Base-by-base conservation (phyloP, 805 yeast genomes). In the Candida hungchunana region DNA sequence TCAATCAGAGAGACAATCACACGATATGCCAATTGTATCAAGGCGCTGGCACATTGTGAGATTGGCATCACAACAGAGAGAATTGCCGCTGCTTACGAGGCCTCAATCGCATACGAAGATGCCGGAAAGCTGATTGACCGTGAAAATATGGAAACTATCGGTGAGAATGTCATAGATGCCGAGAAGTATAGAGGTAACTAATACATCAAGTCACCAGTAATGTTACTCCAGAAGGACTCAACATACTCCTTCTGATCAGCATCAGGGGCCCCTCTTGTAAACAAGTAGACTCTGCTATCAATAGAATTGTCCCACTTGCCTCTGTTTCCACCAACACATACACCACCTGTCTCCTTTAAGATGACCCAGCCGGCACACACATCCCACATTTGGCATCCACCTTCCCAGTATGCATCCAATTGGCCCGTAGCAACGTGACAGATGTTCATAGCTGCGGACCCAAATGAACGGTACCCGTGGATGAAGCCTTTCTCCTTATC, bases 41-140 rank as follows among this genome's bases (percentile, higher is more conserved):
- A 76, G 51, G 90, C 95, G 0, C 66, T 93, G 42, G 82, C 86
- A n/a, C 73, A 72, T 48, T 79, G 88, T 47, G 95, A 86, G 53
- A 73, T 93, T 43, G 95, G 95, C 11, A 81, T 93, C 37, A 84
- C 85, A 25, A 96, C 87, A 46, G 74, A 77, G 39, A 67, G 97
- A 50, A 71, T 93, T 13, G 71, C 77, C 7, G 70, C 77, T 52
- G 93, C 90, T 0, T 93, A 90, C 60, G 97, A 93, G 52, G 87
- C 95, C 13, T 84, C 95, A 63, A 67, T 86, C 69, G 82, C 80
- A 9, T 85, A 78, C 54, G 74, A 78, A 7, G 67, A 71, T 39
- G 73, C 82, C 7, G 90, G 89, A n/a, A 71, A 71, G 26, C 63
- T 88, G 50, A 75, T 84, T 24, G 85, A 79, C 39, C 76, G 74